A percentile compares a stretch with the other conserved stretches of the same genome.
Conservation (phyloP, 2,329 filamentous ascomycete species). For the Diaporthe ilicicola region DNA sequence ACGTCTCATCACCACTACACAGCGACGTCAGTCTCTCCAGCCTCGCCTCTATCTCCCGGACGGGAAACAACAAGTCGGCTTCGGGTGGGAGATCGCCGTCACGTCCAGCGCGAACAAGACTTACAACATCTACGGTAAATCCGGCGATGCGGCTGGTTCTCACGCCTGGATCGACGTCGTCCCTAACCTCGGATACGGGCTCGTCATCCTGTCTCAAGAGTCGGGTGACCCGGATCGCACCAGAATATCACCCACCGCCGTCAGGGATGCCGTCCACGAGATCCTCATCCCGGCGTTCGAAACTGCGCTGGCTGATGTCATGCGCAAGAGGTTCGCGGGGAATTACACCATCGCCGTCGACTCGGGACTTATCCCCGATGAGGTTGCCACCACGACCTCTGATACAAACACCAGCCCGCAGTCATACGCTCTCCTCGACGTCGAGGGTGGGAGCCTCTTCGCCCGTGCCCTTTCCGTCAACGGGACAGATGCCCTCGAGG, state of each 20-base stretch:
- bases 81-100: slow-evolving; percentile 4
- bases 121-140: slow-evolving; percentile 1
- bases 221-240: not conserved
- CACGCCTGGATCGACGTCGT: slow-evolving; percentile 15
- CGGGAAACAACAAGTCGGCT: slow-evolving; percentile 6
- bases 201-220: not conserved
- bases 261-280: not conserved
- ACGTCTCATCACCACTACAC: not conserved
- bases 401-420: not conserved
- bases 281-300: slow-evolving; percentile 8
- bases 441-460: not conserved
- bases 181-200: not conserved
- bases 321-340: not conserved
- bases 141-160: not conserved
- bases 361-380: not conserved
- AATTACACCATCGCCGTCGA: not conserved
- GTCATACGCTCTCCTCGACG: not conserved
- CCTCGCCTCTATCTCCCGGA: not conserved
- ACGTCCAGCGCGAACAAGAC: not conserved
- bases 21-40: not conserved
- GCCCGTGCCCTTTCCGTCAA: not conserved
- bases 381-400: not conserved
- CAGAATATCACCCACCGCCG: not conserved
- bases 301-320: not conserved
- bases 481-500: slow-evolving; percentile 13